Evolutionary conservation across 306 rosid genomes (phyloP).

Genomic region (Quercus bicolor): DNA sequence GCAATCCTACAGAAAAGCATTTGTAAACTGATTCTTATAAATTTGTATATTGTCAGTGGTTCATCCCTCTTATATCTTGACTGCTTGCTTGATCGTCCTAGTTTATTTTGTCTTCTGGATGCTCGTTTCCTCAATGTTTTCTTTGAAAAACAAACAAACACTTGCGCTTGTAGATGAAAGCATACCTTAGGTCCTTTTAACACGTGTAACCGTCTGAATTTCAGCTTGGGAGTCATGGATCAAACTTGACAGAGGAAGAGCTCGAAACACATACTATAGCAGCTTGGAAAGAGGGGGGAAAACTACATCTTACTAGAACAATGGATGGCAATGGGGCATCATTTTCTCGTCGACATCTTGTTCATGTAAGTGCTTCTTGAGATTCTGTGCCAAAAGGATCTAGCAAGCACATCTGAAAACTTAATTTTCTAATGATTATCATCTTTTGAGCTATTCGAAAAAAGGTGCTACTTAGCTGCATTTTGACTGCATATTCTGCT

Average conservation of each 20-base stretch:
- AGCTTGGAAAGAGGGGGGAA: constrained; percentile 85
- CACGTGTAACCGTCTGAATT: constrained; percentile 21
- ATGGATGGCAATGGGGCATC: constrained; percentile 49
- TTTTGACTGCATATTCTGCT: background rate
- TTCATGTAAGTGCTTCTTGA: constrained; percentile 56
- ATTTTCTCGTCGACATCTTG: constrained; percentile 34
- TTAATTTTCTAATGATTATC: background rate
- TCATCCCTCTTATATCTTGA: background rate
- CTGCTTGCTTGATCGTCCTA: background rate
- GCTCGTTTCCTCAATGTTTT: background rate
- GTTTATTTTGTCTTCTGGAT: constrained; percentile 13
- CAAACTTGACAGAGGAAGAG: constrained; percentile 80
- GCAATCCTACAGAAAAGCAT: background rate
- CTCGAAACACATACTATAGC: constrained; percentile 84
- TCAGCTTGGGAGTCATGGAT: constrained; percentile 79
- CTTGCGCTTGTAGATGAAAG: background rate
- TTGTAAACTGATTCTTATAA: background rate
- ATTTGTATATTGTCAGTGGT: background rate
- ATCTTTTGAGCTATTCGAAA: background rate
- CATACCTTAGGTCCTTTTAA: constrained; percentile 11
- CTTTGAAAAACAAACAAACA: background rate
- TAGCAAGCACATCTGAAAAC: background rate
- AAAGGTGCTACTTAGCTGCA: background rate
- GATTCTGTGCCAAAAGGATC: constrained; percentile 7
- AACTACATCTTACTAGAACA: constrained; percentile 38